Percentiles rank a stretch among this genome's conserved stretches.
Conservation (phyloP, 2,329 filamentous ascomycete species). For the Nothophaeocryptopus gaeumannii region DNA sequence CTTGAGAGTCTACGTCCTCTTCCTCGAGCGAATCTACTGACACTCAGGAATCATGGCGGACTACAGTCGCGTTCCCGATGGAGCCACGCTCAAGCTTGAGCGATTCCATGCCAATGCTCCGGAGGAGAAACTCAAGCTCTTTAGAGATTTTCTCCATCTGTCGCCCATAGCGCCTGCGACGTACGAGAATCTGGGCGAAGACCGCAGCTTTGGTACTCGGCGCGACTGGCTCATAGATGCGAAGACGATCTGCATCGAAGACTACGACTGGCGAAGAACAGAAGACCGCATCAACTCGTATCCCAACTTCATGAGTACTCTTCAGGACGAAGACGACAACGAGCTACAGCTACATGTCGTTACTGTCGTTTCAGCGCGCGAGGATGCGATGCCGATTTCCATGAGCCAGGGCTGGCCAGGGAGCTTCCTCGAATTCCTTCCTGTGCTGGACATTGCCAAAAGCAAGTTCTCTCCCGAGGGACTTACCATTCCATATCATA, state of each 20-base stretch:
- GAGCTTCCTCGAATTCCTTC: constrained; percentile 33
- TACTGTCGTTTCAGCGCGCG: constrained; percentile 51
- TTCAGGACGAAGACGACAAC: constrained; percentile 41
- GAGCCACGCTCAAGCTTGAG: constrained; percentile 35
- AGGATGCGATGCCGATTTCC: constrained; percentile 36
- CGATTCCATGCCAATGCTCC: constrained; percentile 44
- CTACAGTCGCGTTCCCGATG: constrained; percentile 30
- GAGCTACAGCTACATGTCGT: constrained; percentile 50
- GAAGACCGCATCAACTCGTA: constrained; percentile 49
- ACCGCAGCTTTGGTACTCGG: constrained; percentile 43
- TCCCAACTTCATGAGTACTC: constrained; percentile 48
- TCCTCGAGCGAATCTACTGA: too few species aligned
- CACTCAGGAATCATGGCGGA: too few species aligned
- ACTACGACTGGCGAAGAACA: constrained; percentile 38
- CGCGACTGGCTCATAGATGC: constrained; percentile 46
- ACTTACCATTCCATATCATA: constrained; percentile 54
- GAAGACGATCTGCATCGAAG: constrained; percentile 32
- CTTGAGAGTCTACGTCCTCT: too few species aligned
- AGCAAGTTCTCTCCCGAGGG: constrained; percentile 45
- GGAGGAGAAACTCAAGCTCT: constrained; percentile 43
- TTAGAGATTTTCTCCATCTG: constrained; percentile 46
- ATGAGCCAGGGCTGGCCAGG: constrained; percentile 38
- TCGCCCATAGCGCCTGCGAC: constrained; percentile 48
- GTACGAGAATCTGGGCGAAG: constrained; percentile 42
- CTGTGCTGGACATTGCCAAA: constrained; percentile 28